Percentiles rank a stretch among this genome's conserved stretches.
phyloP scores from a whole-genome alignment of 805 yeast genomes.

The Metschnikowia lunata region DNA sequence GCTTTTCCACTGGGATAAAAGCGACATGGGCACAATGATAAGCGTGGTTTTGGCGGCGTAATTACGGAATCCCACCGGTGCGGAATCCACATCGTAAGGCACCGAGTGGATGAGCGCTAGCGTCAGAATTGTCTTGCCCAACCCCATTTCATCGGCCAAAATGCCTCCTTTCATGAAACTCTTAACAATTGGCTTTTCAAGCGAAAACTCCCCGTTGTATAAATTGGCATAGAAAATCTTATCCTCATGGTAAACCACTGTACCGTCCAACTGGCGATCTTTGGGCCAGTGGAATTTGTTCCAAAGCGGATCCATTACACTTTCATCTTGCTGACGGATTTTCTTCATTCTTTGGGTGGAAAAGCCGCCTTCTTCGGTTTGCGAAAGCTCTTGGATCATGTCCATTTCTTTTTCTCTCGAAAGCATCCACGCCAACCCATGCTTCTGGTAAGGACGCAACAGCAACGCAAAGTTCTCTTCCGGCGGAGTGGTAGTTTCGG shows the following conservation, averaged over 20 bases:
- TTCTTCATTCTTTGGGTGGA: constrained; percentile 25
- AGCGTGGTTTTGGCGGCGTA: constrained; percentile 73
- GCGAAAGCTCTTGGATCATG: constrained; percentile 32
- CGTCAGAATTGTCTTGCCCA: constrained; percentile 88
- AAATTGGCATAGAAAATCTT: constrained; percentile 64
- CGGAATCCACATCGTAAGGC: constrained; percentile 43
- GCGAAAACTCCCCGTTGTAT: constrained; percentile 74
- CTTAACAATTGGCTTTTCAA: constrained; percentile 60
- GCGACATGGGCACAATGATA: constrained; percentile 84
- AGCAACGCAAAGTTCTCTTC: constrained; percentile 47
- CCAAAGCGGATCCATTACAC: constrained; percentile 82
- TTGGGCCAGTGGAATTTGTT: constrained; percentile 72
- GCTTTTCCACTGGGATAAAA: constrained; percentile 85
- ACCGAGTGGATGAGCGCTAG: constrained; percentile 66
- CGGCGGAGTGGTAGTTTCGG: constrained; percentile 56
- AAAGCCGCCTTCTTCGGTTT: constrained; percentile 19
- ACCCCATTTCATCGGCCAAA: constrained; percentile 94
- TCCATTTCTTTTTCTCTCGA: constrained; percentile 63
- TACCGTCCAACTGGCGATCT: constrained; percentile 21
- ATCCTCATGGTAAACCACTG: constrained; percentile 13
- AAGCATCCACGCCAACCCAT: constrained; percentile 89
- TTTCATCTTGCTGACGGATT: constrained; percentile 36
- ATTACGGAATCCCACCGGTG: constrained; percentile 18
- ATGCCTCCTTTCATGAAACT: constrained; percentile 75
- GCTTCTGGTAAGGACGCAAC: constrained; percentile 74